These are phyloP conservation scores for Colletotrichum australisinense DNA, from an alignment of 2,329 filamentous ascomycete genomes.

Conservation along the genomic window DNA sequence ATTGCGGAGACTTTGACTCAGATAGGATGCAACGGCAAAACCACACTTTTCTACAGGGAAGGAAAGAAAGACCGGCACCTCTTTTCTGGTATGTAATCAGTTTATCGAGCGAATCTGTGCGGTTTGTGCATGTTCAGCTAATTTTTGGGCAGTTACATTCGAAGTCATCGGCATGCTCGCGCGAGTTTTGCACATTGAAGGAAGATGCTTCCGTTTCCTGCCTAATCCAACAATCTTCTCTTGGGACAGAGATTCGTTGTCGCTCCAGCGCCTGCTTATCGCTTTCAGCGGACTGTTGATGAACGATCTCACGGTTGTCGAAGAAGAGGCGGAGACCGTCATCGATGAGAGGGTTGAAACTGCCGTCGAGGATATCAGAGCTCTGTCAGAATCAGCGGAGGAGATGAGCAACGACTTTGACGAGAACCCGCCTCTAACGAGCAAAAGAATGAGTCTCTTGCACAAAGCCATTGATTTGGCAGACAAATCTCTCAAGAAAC, in stretches of 20 bases:
- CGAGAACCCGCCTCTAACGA: not conserved
- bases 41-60: constrained; percentile 43
- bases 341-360: constrained; percentile 32
- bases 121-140: not conserved
- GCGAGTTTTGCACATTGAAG: constrained; percentile 47
- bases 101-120: not conserved
- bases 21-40: constrained; percentile 50
- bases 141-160: constrained; percentile 44
- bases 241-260: constrained; percentile 65
- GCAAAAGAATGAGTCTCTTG: not conserved
- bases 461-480: constrained; percentile 19
- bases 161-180: constrained; percentile 55
- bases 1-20: constrained; percentile 50
- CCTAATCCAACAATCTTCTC: constrained; percentile 60
- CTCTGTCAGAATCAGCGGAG: not conserved
- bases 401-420: not conserved
- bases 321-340: constrained; percentile 13
- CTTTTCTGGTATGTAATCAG: constrained; percentile 38
- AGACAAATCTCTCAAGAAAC: constrained; percentile 34
- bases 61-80: constrained; percentile 38
- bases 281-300: constrained; percentile 48
- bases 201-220: constrained; percentile 51
- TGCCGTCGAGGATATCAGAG: not conserved
- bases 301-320: constrained; percentile 29
- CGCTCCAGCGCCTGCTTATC: constrained; percentile 53